A percentile compares a stretch with the other conserved stretches of the same genome.
These are phyloP conservation scores for Talaromyces amestolkiae DNA, from an alignment of 2,329 filamentous ascomycete species.

Conservation along the genomic window DNA sequence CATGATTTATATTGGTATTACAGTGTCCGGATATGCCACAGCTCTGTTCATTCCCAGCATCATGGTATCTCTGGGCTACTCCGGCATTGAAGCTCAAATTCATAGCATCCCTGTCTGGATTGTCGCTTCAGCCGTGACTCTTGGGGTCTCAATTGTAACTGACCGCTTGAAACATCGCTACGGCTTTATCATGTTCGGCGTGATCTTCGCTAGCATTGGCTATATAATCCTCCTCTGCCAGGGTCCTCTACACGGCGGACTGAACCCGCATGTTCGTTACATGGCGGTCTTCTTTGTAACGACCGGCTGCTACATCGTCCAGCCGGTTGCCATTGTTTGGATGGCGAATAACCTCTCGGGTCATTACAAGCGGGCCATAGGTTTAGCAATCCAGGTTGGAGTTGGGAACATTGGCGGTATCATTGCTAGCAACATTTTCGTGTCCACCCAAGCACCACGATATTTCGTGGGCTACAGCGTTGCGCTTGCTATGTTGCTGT, in stretches of 20 bases:
- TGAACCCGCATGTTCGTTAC: constrained; percentile 27
- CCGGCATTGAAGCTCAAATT: constrained; percentile 32
- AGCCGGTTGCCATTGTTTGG: constrained; percentile 30
- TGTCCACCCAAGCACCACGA: constrained; percentile 28
- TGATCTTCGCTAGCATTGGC: constrained; percentile 34
- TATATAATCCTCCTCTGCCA: constrained; percentile 36
- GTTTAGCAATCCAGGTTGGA: constrained; percentile 26
- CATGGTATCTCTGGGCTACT: constrained; percentile 35
- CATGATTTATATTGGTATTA: constrained; percentile 36
- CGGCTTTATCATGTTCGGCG: constrained; percentile 36
- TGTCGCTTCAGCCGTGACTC: constrained; percentile 30
- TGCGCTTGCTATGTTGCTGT: constrained; percentile 32
- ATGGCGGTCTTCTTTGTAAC: constrained; percentile 29
- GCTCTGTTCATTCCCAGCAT: constrained; percentile 38
- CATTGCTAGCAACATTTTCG: neutral
- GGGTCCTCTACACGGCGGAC: constrained; percentile 16
- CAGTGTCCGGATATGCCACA: constrained; percentile 36
- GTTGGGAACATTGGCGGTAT: constrained; percentile 50
- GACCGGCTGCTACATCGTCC: constrained; percentile 33
- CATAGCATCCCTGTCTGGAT: constrained; percentile 38
- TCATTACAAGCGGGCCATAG: constrained; percentile 44
- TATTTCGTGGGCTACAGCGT: constrained; percentile 39
- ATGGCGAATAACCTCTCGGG: constrained; percentile 8
- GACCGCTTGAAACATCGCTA: constrained; percentile 35
- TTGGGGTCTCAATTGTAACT: constrained; percentile 30